Percentiles rank a stretch among this genome's conserved stretches.
Conservation (phyloP, 805 yeast genomes). For the Starmerella cellae region DNA sequence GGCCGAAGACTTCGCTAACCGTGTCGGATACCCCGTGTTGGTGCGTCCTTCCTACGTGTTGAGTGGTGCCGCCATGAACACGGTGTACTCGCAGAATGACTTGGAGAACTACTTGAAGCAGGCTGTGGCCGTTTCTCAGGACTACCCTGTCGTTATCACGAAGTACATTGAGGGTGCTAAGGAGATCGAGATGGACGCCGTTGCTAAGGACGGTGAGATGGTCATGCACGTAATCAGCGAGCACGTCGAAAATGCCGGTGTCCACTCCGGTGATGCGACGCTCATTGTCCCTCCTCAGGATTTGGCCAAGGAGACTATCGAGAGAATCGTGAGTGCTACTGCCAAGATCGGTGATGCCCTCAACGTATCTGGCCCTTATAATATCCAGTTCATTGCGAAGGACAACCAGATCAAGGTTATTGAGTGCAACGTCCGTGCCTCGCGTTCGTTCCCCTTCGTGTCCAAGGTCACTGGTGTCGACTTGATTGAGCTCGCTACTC, state of each 20-base stretch:
- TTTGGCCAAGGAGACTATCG: conserved; percentile 78
- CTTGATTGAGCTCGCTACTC: conserved; percentile 92
- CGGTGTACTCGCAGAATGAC: conserved; percentile 81
- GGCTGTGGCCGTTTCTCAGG: conserved; percentile 96
- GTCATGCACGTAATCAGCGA: conserved; percentile 96
- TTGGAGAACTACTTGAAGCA: conserved; percentile 75
- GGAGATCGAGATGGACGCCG: conserved; percentile 98
- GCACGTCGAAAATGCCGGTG: conserved; percentile 98
- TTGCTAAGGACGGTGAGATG: conserved; percentile 86
- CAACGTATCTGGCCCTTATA: conserved; percentile 93
- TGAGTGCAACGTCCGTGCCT: conserved; percentile 97
- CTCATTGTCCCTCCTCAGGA: conserved; percentile 94
- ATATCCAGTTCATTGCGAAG: conserved; percentile 92
- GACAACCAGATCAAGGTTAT: conserved; percentile 93
- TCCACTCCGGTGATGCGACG: conserved; percentile 98
- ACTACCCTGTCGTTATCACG: conserved; percentile 94
- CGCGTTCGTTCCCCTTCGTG: conserved; percentile 98
- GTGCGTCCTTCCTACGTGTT: conserved; percentile 96
- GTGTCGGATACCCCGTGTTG: conserved; percentile 83
- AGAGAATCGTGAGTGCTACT: conserved; percentile 84
- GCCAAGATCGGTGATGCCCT: conserved; percentile 91
- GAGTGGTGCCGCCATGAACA: conserved; percentile 98
- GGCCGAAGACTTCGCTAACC: conserved; percentile 84
- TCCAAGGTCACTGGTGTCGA: conserved; percentile 95
- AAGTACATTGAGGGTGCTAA: conserved; percentile 93